phyloP scores from a whole-genome alignment of 2,329 filamentous ascomycete genomes.

The Stenocarpella maydis region DNA sequence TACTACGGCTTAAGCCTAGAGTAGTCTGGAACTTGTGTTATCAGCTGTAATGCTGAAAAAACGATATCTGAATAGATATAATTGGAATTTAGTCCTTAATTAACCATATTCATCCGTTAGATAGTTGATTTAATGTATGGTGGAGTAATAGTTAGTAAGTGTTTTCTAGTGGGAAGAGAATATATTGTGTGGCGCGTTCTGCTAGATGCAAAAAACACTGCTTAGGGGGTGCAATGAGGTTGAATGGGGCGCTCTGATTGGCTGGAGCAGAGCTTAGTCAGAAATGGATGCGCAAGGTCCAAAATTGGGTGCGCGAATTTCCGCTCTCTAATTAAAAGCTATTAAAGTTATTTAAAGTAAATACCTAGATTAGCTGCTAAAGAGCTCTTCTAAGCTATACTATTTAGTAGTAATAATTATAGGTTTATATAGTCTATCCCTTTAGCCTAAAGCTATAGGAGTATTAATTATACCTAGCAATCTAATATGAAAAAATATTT shows the following conservation, averaged over 20 bases:
- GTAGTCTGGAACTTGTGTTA: background rate
- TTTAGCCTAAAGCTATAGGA: too few relatives aligned
- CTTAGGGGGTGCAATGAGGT: background rate
- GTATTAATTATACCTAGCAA: too few relatives aligned
- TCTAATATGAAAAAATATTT: too few relatives aligned
- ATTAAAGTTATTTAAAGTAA: too few relatives aligned
- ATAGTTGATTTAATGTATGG: background rate
- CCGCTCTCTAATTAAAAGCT: too few relatives aligned
- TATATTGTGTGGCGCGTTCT: background rate
- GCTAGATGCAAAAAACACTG: background rate
- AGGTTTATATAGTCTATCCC: too few relatives aligned
- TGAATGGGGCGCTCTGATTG: background rate
- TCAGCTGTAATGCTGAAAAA: background rate
- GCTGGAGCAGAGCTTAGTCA: background rate
- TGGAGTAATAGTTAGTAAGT: background rate
- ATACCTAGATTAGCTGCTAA: too few relatives aligned
- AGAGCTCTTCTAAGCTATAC: too few relatives aligned
- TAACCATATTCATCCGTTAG: too few relatives aligned
- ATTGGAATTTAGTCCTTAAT: background rate
- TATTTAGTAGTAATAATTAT: too few relatives aligned
- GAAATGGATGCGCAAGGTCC: too few relatives aligned
- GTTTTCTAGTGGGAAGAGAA: background rate
- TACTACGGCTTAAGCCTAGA: background rate
- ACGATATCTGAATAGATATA: background rate
- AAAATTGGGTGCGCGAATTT: too few relatives aligned